phyloP scores from a whole-genome alignment of 2,329 filamentous ascomycete genomes.

The Metarhizium sp. region DNA sequence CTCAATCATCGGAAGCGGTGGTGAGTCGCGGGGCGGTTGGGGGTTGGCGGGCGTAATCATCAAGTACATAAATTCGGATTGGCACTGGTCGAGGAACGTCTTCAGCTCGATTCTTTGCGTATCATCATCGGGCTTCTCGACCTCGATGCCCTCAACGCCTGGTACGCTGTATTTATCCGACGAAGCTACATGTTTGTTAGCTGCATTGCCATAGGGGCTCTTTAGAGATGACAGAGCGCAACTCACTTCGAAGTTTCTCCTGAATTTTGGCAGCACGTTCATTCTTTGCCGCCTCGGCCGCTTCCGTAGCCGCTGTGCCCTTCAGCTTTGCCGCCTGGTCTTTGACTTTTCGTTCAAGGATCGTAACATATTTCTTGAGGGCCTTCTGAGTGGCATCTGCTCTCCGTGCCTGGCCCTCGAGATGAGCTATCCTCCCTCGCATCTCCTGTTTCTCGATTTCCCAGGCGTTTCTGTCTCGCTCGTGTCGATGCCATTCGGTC shows the following conservation, averaged over 20 bases:
- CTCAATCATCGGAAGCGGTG: slow-evolving; percentile 47
- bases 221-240: neutral
- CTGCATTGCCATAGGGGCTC: too few relatives aligned
- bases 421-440: slow-evolving; percentile 90
- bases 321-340: slow-evolving; percentile 69
- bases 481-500: slow-evolving; percentile 97
- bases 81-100: slow-evolving; percentile 53
- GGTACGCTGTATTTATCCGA: slow-evolving; percentile 32
- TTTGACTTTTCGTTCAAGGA: slow-evolving; percentile 81
- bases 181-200: slow-evolving; percentile 24
- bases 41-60: slow-evolving; percentile 61
- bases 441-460: slow-evolving; percentile 99
- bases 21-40: slow-evolving; percentile 53
- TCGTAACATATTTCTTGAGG: slow-evolving; percentile 78
- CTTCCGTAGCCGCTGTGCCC: slow-evolving; percentile 27
- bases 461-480: slow-evolving; percentile 96
- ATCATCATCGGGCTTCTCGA: slow-evolving; percentile 41
- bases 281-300: slow-evolving; percentile 35
- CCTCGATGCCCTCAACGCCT: slow-evolving; percentile 36
- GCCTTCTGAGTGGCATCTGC: slow-evolving; percentile 84
- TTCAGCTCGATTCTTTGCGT: slow-evolving; percentile 44
- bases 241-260: slow-evolving; percentile 45
- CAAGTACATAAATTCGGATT: slow-evolving; percentile 57
- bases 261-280: slow-evolving; percentile 44
- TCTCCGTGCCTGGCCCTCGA: slow-evolving; percentile 83